Evolutionary conservation across 1,139 yeast species (phyloP), one percentile per base, ranked within the genome.

Genomic region (Candida pseudocylindracea): DNA sequence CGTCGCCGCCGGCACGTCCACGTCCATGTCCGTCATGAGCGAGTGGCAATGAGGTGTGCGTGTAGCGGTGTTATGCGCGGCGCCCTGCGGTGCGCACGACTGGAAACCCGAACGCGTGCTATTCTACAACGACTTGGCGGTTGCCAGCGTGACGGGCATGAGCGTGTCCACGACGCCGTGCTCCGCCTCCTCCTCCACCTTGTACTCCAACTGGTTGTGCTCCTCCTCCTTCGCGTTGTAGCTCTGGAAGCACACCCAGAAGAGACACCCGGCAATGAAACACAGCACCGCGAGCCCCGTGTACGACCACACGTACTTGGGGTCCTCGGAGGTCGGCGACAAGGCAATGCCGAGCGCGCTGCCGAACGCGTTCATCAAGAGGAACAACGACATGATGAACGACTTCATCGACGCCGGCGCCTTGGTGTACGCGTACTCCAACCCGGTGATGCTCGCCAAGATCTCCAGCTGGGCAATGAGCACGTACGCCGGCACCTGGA

Each of bases 311-410:
- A 66, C 66, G 44, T 69, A 63, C 54, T 73, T 68, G 33, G 85
- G 85, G 50, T 74, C 68, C 36, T 53, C 62, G 12, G 79, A 60
- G 12, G 71, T 66, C 13, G 81, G 63, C 12, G 79, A 67, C 37
- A 75, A 55, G 8, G 81, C 80, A 50, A 72, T 71, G 46, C 81
- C 83, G 32, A 75, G 46, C 27, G 81, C 79, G 26, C 81, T 60
- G 43, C 85, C 85, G 37, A 67, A 40, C 11, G 80, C 80, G 41
- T 61, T 67, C 30, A 73, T 70, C 34, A 72, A 50, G 47, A 72
- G 55, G 53, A 65, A 72, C 33, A 72, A 43, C 8, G 76, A 59
- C 67, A 70, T 72, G 45, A 72, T 64, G 48, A 72, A 67, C 9
- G 76, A 65, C 49, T 70, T 70, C 79, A 44, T 71, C 35, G 57